Percentiles rank a stretch among this genome's conserved stretches.
Evolutionary conservation across 1,284 basidiomycete genomes (phyloP).

Genomic region (Grifola frondosa): DNA sequence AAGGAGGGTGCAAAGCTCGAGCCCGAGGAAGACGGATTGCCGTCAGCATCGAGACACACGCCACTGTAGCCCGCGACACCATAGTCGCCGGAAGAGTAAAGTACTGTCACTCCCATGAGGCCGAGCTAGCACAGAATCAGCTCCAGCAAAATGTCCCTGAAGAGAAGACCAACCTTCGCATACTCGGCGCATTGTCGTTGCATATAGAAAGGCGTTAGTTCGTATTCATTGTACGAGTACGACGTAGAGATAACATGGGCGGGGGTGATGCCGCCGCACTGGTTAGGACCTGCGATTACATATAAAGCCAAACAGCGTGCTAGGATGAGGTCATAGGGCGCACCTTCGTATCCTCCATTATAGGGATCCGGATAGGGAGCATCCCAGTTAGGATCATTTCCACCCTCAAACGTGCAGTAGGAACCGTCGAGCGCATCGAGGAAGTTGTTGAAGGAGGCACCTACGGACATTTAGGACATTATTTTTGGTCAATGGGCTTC

Average conservation of each 20-base stretch:
- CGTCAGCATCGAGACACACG: slow-evolving; percentile 24
- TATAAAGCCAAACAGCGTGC: too few relatives aligned
- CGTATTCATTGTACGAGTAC: slow-evolving; percentile 39
- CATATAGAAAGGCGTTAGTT: slow-evolving; percentile 37
- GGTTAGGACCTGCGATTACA: slow-evolving; percentile 24
- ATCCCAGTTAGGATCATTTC: slow-evolving; percentile 47
- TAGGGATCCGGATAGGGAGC: slow-evolving; percentile 21
- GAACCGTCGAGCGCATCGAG: slow-evolving; percentile 47
- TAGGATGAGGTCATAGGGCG: too few relatives aligned
- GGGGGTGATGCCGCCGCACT: slow-evolving; percentile 38
- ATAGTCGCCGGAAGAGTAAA: slow-evolving; percentile 24
- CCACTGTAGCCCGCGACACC: slow-evolving; percentile 19
- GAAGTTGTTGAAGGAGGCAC: slow-evolving; percentile 46
- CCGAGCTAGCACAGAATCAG: slow-evolving; percentile 6
- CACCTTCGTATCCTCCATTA: slow-evolving; percentile 14
- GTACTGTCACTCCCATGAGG: slow-evolving; percentile 23
- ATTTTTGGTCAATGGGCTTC: neutral
- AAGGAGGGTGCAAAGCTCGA: slow-evolving; percentile 25
- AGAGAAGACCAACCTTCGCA: slow-evolving; percentile 36
- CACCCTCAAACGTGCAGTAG: slow-evolving; percentile 63
- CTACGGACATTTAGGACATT: slow-evolving; percentile 19
- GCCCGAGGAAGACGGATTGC: slow-evolving; percentile 12
- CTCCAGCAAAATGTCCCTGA: too few relatives aligned
- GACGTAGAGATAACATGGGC: slow-evolving; percentile 45
- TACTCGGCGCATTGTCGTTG: slow-evolving; percentile 45